Percentiles rank a stretch among this genome's conserved stretches.
These are phyloP conservation scores for Solanum okadae DNA, from an alignment of 257 asterid species.

Conservation along the genomic window DNA sequence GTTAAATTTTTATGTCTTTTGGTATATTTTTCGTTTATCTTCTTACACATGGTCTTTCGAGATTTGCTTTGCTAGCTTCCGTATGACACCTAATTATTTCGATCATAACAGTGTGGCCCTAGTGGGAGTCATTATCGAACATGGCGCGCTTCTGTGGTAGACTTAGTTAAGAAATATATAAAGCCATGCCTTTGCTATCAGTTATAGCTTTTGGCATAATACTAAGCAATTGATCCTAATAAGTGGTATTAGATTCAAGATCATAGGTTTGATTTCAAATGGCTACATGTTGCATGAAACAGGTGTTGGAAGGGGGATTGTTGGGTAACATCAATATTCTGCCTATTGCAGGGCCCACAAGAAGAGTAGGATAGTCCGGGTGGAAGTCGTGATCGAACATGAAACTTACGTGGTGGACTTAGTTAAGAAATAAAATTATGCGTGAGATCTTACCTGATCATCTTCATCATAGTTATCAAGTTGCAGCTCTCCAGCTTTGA, in stretches of 20 bases:
- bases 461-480: slow-evolving; percentile 16
- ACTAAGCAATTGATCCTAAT: background rate
- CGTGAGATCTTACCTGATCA: slow-evolving; percentile 24
- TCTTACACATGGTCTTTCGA: too few relatives aligned
- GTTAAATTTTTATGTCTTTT: too few relatives aligned
- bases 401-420: background rate
- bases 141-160: background rate
- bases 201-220: background rate
- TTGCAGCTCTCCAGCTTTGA: slow-evolving; percentile 39
- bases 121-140: background rate
- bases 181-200: background rate
- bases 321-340: background rate
- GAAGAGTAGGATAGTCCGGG: background rate
- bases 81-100: too few relatives aligned
- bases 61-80: too few relatives aligned
- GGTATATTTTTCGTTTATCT: too few relatives aligned
- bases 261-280: background rate
- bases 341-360: background rate
- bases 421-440: too few relatives aligned
- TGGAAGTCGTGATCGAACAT: background rate
- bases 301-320: background rate
- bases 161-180: too few relatives aligned
- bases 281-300: background rate
- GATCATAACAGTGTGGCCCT: background rate
- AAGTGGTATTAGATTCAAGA: background rate